Evolutionary conservation across 2,329 filamentous ascomycete genomes (phyloP), one percentile per base, ranked within the genome.

Genomic region (Monilinia aucupariae): DNA sequence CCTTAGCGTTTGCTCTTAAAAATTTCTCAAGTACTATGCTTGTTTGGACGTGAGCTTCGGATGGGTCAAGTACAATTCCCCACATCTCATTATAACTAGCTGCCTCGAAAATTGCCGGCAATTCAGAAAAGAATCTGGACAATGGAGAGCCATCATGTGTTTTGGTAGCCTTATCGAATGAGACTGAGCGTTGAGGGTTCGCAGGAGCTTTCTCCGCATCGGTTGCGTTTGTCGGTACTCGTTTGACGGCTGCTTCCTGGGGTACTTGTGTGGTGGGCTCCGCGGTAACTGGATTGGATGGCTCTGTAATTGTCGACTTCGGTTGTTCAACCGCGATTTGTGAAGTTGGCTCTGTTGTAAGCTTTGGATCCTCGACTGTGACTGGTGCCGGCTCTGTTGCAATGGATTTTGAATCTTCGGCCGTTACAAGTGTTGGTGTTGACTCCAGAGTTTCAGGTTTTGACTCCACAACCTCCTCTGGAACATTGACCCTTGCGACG

Each of bases 1-100:
- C 86, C 66, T 88, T 87, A 66, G 87, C 85, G 75, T 97, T 97
- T 74, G 92, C 93, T 69, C 92, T 90, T 62, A 97, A 84, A 78
- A 92, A 97, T 79, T 97, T 97, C 74, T 96, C 91, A 55, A 97
- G 81, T 59, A 97, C 84, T 70, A 96, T 87, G 73, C 89, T 87
- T 54, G 89, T 92, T 61, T 90, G 90, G 59, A 92, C 81, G 70
- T 91, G 81, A 48, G 77, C 70, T 49, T 62, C 60, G 49, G 73
- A 73, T 47, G 71, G 66, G 27, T 60, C 43, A 51, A 97, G 84
- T 39, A 82, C 79, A 61, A 97, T 85, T 55, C 92, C 92, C 85
- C 92, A 97, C 82, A 97, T 90, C 80, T 97, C 92, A 59, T 78
- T 78, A 76, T 96, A 82, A 20, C 77, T 80, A 59, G 83, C 78